A percentile compares a stretch with the other conserved stretches of the same genome.
Evolutionary conservation across 371 early-diverging fungal genomes (phyloP).

Genomic region (Rozella allomycis): DNA sequence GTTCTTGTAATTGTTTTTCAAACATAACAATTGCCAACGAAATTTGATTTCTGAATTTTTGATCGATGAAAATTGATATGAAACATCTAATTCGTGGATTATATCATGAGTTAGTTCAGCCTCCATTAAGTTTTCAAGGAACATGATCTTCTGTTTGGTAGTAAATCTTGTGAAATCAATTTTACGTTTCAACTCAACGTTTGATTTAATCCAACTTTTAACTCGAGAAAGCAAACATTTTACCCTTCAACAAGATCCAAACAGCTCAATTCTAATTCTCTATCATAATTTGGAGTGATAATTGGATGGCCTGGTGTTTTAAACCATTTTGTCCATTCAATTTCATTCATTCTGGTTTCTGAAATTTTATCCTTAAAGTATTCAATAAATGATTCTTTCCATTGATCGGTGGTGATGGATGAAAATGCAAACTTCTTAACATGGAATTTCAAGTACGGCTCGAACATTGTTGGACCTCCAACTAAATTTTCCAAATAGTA

Average conservation of each 20-base stretch:
- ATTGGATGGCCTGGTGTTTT: conserved; percentile 1
- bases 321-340: conserved; percentile 5
- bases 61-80: conserved; percentile 42
- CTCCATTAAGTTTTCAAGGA: conserved; percentile 55
- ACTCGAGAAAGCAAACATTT: conserved; percentile 2
- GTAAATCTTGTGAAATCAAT: conserved; percentile 1
- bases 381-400: conserved; percentile 52
- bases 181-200: no score
- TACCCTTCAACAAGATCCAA: conserved; percentile 47
- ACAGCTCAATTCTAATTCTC: conserved; percentile 16
- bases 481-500: conserved; percentile 70
- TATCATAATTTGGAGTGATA: background rate
- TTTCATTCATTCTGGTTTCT: conserved; percentile 23
- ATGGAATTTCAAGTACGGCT: conserved; percentile 61
- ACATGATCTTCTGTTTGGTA: conserved; percentile 25
- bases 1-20: conserved; percentile 45
- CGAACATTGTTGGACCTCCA: conserved; percentile 47
- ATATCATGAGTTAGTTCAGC: conserved; percentile 33
- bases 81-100: conserved; percentile 41
- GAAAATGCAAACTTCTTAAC: conserved; percentile 58
- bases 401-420: conserved; percentile 66
- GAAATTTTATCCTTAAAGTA: conserved; percentile 40
- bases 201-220: no score
- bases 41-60: conserved; percentile 68
- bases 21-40: conserved; percentile 62